Percentiles rank a stretch among this genome's conserved stretches.
These are phyloP conservation scores for Ambrosiella xylebori DNA, from an alignment of 2,329 filamentous ascomycete species.

Conservation along the genomic window DNA sequence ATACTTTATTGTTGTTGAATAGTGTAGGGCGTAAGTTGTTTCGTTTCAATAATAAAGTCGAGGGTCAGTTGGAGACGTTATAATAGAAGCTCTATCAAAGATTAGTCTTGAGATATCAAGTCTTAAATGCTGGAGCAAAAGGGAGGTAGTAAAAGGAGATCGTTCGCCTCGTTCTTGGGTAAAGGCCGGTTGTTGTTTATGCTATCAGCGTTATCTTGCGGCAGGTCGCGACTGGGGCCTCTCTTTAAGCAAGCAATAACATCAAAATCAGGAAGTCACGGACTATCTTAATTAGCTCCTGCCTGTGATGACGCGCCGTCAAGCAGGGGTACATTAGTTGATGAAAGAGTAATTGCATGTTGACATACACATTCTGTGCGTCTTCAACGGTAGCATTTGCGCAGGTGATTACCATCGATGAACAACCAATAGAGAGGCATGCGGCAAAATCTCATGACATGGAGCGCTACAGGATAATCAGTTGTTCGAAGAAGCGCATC, in stretches of 20 bases:
- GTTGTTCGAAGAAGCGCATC: background rate
- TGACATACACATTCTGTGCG: too few species aligned
- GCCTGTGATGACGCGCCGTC: background rate
- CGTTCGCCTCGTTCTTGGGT: background rate
- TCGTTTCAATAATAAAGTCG: too few species aligned
- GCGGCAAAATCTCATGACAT: background rate
- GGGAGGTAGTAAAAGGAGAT: background rate
- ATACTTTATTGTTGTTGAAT: background rate
- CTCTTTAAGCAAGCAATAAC: background rate
- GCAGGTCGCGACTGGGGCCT: background rate
- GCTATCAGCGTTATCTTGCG: background rate
- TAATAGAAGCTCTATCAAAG: background rate
- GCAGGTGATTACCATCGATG: background rate
- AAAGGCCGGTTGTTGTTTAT: background rate
- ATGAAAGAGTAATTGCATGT: background rate
- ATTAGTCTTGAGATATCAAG: background rate
- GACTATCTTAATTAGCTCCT: background rate
- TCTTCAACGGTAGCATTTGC: background rate
- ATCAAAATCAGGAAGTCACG: background rate
- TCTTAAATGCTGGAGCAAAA: background rate
- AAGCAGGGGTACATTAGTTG: background rate
- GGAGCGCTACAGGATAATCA: background rate
- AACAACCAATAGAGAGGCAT: background rate
- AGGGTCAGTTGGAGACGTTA: too few species aligned
- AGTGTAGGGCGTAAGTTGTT: background rate